Evolutionary conservation across 441 rosid genomes (phyloP).

Genomic region (Gossypium davidsonii): DNA sequence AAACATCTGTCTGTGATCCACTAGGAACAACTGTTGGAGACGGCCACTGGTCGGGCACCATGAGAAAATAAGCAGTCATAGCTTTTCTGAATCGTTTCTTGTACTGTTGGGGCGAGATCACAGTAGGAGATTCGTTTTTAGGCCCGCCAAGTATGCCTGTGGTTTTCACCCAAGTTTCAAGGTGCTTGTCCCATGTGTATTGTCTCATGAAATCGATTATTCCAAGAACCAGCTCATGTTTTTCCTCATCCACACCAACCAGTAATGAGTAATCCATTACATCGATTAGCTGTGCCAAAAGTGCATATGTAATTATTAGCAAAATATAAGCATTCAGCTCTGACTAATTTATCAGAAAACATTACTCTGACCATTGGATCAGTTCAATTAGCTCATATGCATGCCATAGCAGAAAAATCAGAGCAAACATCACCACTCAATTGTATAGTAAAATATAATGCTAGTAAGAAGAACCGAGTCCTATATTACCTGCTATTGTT

Average conservation of each 20-base stretch:
- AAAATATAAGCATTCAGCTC: neutral
- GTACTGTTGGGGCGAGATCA: constrained; percentile 68
- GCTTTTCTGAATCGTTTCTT: constrained; percentile 75
- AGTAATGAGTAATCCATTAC: constrained; percentile 78
- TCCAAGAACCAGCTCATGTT: constrained; percentile 59
- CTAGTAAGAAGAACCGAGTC: neutral
- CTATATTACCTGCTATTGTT: neutral
- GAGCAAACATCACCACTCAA: neutral
- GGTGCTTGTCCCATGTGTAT: constrained; percentile 80
- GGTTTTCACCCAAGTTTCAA: constrained; percentile 75
- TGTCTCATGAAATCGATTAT: constrained; percentile 74
- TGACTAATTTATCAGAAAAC: neutral
- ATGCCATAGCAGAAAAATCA: neutral
- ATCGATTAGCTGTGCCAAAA: constrained; percentile 40
- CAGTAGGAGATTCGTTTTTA: constrained; percentile 54
- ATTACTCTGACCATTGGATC: neutral
- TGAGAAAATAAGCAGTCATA: constrained; percentile 62
- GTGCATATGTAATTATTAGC: constrained; percentile 8
- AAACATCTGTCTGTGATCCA: constrained; percentile 35
- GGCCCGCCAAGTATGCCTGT: constrained; percentile 63
- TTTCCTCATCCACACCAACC: constrained; percentile 70
- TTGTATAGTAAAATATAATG: neutral
- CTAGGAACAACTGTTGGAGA: constrained; percentile 40
- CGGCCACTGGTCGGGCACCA: constrained; percentile 84
- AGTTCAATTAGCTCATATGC: neutral